A percentile compares a stretch with the other conserved stretches of the same genome.
These are phyloP conservation scores for Tolypocladium ophioglossoides DNA, from an alignment of 2,329 filamentous ascomycete genomes.

Conservation along the genomic window DNA sequence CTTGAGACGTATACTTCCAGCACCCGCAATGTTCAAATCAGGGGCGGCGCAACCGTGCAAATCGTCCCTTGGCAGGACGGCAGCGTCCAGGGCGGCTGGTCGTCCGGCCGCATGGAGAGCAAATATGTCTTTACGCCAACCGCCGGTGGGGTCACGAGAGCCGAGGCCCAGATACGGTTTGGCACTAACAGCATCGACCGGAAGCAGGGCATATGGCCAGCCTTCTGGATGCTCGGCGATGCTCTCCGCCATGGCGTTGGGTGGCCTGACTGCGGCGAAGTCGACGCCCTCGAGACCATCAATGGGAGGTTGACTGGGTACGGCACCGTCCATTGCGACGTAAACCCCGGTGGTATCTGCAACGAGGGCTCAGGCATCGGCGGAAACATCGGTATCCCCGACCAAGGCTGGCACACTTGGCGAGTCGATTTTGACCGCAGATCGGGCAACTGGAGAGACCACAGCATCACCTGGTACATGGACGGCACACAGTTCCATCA, in stretches of 20 bases:
- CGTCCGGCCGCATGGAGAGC: slow-evolving; percentile 43
- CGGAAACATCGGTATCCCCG: slow-evolving; percentile 21
- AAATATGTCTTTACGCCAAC: slow-evolving; percentile 34
- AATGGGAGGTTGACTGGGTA: slow-evolving; percentile 36
- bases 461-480: slow-evolving; percentile 40
- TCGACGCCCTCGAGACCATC: slow-evolving; percentile 47
- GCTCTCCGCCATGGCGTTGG: slow-evolving; percentile 32
- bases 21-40: slow-evolving; percentile 37
- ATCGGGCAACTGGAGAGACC: slow-evolving; percentile 30
- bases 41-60: slow-evolving; percentile 38
- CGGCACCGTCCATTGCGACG: slow-evolving; percentile 43
- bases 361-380: slow-evolving; percentile 37
- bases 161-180: slow-evolving; percentile 36
- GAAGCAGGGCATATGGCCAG: slow-evolving; percentile 48
- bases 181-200: slow-evolving; percentile 27
- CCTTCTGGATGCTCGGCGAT: slow-evolving; percentile 47
- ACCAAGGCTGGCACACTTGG: slow-evolving; percentile 37
- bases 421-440: slow-evolving; percentile 39
- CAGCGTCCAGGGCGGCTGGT: slow-evolving; percentile 32
- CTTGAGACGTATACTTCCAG: slow-evolving; percentile 36
- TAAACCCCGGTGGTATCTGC: slow-evolving; percentile 34
- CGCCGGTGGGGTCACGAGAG: slow-evolving; percentile 32
- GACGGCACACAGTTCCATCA: slow-evolving; percentile 33
- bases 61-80: slow-evolving; percentile 34
- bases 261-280: slow-evolving; percentile 45